Percentiles rank a stretch among this genome's conserved stretches.
phyloP scores from a whole-genome alignment of 371 early-diverging fungal genomes.

The Lichtheimia hyalospora region DNA sequence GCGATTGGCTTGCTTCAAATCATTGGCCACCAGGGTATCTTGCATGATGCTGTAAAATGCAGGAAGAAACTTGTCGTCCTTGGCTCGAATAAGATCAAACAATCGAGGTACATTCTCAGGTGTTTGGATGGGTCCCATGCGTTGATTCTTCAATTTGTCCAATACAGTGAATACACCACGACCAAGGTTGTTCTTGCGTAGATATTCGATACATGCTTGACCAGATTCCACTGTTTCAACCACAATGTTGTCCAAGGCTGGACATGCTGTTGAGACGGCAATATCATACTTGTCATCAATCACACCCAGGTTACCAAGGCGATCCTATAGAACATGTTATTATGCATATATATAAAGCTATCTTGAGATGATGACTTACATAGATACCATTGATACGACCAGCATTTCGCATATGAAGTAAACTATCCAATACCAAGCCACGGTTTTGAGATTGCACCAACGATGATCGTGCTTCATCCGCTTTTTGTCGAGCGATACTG shows the following conservation, averaged over 20 bases:
- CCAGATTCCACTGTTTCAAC: slow-evolving; percentile 94
- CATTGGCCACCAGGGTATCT: slow-evolving; percentile 92
- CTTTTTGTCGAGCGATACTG: slow-evolving; percentile 57
- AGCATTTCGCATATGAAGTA: slow-evolving; percentile 77
- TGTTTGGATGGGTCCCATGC: slow-evolving; percentile 56
- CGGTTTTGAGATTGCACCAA: slow-evolving; percentile 72
- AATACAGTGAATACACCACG: slow-evolving; percentile 92
- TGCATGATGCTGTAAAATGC: slow-evolving; percentile 92
- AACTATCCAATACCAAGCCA: slow-evolving; percentile 69
- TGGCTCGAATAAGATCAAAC: slow-evolving; percentile 88
- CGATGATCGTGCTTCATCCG: slow-evolving; percentile 64
- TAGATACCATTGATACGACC: slow-evolving; percentile 87
- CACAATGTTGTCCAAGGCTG: slow-evolving; percentile 89
- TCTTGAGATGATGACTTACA: slow-evolving; percentile 33
- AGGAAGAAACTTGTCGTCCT: slow-evolving; percentile 70
- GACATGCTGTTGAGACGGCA: slow-evolving; percentile 95
- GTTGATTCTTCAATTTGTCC: slow-evolving; percentile 66
- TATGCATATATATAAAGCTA: background rate
- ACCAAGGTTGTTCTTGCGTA: slow-evolving; percentile 87
- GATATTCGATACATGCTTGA: slow-evolving; percentile 90
- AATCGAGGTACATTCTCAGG: slow-evolving; percentile 88
- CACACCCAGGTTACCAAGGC: slow-evolving; percentile 95
- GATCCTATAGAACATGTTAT: slow-evolving; percentile 53
- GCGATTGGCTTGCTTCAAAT: slow-evolving; percentile 89
- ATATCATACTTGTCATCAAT: slow-evolving; percentile 96